phyloP scores from a whole-genome alignment of 768 basidiomycete genomes.

The Leccinum rimulosum region DNA sequence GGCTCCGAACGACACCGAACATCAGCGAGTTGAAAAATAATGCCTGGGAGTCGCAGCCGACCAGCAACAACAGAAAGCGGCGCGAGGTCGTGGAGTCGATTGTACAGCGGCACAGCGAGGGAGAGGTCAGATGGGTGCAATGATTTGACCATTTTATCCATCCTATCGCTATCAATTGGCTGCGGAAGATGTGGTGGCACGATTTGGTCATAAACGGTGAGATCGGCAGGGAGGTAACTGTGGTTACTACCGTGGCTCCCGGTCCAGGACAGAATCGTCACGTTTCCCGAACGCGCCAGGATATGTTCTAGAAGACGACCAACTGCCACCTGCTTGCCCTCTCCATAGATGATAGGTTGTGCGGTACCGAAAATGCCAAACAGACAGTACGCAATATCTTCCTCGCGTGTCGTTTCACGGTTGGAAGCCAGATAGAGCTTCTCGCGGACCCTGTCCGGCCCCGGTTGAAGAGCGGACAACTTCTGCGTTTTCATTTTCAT shows the following conservation, averaged over 20 bases:
- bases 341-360: not conserved
- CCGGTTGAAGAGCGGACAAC: not conserved
- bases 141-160: not conserved
- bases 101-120: not conserved
- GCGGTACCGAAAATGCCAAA: not conserved
- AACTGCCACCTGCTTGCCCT: not conserved
- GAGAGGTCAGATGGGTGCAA: not conserved
- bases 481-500: not conserved
- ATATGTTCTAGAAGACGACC: not conserved
- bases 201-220: not conserved
- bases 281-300: not conserved
- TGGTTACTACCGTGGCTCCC: not conserved
- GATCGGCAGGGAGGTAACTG: not conserved
- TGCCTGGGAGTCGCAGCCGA: not conserved
- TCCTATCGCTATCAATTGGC: not conserved
- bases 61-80: not conserved
- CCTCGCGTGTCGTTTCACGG: not conserved
- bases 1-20: not conserved
- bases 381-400: not conserved
- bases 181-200: not conserved
- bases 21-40: not conserved
- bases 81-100: not conserved
- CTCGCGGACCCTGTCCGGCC: not conserved
- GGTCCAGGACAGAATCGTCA: not conserved
- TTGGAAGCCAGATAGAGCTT: not conserved